Evolutionary conservation across 1,284 basidiomycete species (phyloP).

Genomic region (Fistulinella staudtii): DNA sequence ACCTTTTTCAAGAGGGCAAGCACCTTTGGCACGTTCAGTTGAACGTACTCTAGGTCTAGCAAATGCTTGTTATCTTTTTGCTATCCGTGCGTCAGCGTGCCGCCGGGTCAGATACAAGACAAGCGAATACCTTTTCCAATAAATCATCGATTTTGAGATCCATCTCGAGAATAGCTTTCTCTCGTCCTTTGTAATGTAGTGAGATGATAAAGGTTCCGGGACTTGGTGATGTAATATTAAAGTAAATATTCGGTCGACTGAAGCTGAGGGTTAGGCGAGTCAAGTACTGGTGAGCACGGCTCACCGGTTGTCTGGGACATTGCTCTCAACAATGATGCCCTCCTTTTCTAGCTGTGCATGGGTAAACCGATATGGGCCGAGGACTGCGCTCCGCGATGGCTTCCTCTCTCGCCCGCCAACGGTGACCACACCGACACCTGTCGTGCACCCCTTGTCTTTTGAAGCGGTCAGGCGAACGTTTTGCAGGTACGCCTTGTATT

Average conservation of each 20-base stretch:
- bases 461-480: conserved; percentile 90
- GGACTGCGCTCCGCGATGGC: conserved; percentile 74
- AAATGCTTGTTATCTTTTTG: conserved; percentile 98
- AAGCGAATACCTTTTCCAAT: conserved; percentile 77
- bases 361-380: conserved; percentile 96
- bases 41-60: conserved; percentile 95
- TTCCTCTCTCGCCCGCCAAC: conserved; percentile 99
- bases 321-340: conserved; percentile 98
- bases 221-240: conserved; percentile 96
- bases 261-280: conserved; percentile 1
- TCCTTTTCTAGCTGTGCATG: conserved; percentile 99
- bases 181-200: conserved; percentile 97
- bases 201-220: conserved; percentile 99
- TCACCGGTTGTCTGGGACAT: conserved; percentile 95
- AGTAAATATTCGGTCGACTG: conserved; percentile 96
- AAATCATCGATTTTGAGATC: conserved; percentile 99
- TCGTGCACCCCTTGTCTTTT: conserved; percentile 80
- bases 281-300: conserved; percentile 23
- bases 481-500: conserved; percentile 99
- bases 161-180: conserved; percentile 99
- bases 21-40: conserved; percentile 94
- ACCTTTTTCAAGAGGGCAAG: conserved; percentile 89
- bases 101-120: conserved; percentile 1
- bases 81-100: conserved; percentile 41
- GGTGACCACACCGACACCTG: conserved; percentile 90